Conservation (phyloP, 805 yeast genomes). For the Teunomyces pallodes region DNA sequence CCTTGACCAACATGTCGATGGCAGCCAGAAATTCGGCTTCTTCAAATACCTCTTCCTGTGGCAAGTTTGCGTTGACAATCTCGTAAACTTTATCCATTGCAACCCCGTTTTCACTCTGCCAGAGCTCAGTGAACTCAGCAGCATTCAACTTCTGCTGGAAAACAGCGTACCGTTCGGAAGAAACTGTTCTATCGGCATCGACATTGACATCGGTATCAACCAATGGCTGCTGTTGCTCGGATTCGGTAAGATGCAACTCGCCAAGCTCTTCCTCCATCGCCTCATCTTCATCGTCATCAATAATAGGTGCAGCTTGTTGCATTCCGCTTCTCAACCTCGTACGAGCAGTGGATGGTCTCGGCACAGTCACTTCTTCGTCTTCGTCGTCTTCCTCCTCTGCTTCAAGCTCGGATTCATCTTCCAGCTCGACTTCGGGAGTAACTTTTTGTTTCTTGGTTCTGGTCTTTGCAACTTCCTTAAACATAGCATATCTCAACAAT, state of each 20-base stretch:
- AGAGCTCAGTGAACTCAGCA: constrained; percentile 18
- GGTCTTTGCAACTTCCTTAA: constrained; percentile 62
- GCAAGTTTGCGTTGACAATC: constrained; percentile 32
- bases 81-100: constrained; percentile 29
- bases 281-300: constrained; percentile 6
- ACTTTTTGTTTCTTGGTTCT: constrained; percentile 29
- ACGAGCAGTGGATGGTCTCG: constrained; percentile 18
- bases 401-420: constrained; percentile 22
- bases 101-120: constrained; percentile 32
- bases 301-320: constrained; percentile 8
- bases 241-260: constrained; percentile 28
- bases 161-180: constrained; percentile 29
- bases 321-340: constrained; percentile 13
- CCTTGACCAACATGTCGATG: constrained; percentile 31
- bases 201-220: constrained; percentile 21
- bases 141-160: no score
- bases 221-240: constrained; percentile 24
- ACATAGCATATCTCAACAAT: constrained; percentile 78
- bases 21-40: constrained; percentile 30
- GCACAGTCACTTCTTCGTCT: constrained; percentile 14
- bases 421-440: constrained; percentile 20
- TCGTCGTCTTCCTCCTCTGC: constrained; percentile 34
- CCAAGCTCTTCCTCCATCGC: constrained; percentile 26
- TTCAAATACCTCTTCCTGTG: constrained; percentile 39
- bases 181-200: constrained; percentile 18